phyloP scores from a whole-genome alignment of 768 basidiomycete species.

The Tremella mesenterica region DNA sequence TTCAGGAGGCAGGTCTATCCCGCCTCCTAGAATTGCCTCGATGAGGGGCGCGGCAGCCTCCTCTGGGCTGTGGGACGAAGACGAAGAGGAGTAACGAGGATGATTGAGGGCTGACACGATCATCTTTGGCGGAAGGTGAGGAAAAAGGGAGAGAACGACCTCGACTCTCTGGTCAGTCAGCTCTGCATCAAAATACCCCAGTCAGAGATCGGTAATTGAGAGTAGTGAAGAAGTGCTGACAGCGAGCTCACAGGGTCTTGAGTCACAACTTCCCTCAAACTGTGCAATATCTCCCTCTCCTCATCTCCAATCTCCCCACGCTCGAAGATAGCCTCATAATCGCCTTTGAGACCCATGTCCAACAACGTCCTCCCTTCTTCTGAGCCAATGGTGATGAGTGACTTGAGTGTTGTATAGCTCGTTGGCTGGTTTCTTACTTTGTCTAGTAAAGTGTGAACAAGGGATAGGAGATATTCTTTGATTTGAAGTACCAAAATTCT shows the following conservation, averaged over 20 bases:
- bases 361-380: neutral
- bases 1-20: conserved; percentile 59
- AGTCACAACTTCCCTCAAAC: neutral
- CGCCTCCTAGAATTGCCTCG: conserved; percentile 46
- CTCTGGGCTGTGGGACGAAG: conserved; percentile 9
- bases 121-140: conserved; percentile 25
- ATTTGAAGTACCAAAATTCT: too few species aligned
- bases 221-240: neutral
- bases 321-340: conserved; percentile 14
- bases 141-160: conserved; percentile 33
- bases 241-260: neutral
- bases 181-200: neutral
- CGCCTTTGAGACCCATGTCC: neutral
- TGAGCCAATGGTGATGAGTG: too few species aligned
- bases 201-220: neutral
- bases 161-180: conserved; percentile 23
- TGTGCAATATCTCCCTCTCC: conserved; percentile 1
- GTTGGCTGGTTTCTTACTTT: too few species aligned
- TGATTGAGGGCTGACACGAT: conserved; percentile 33
- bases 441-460: too few species aligned
- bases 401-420: too few species aligned
- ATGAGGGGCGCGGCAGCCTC: conserved; percentile 29
- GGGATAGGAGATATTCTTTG: too few species aligned
- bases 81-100: conserved; percentile 23
- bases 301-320: neutral